These are phyloP conservation scores for Tympanopsis confertula DNA, from an alignment of 2,329 filamentous ascomycete species.

Conservation along the genomic window DNA sequence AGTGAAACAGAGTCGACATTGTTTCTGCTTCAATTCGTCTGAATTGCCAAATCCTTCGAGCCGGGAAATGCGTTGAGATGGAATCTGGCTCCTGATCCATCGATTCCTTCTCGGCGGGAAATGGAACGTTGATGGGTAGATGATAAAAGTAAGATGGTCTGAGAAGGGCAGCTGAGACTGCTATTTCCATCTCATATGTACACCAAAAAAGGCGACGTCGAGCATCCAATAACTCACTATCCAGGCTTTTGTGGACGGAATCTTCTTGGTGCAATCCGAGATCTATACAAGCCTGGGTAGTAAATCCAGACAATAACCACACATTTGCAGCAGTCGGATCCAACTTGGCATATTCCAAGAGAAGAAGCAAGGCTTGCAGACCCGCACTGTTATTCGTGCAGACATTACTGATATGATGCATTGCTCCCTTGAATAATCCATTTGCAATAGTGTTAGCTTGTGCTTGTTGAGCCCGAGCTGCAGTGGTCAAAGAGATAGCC, in stretches of 20 bases:
- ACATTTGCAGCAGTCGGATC: slow-evolving; percentile 1
- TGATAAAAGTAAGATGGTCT: background rate
- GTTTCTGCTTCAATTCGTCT: slow-evolving; percentile 1
- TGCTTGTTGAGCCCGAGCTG: slow-evolving; percentile 1
- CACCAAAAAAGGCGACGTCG: slow-evolving; percentile 2
- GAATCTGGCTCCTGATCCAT: background rate
- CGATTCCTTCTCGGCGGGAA: slow-evolving; percentile 1
- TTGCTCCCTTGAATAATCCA: slow-evolving; percentile 1
- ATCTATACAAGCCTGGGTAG: slow-evolving; percentile 2
- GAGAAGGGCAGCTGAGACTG: background rate
- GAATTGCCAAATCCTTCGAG: background rate
- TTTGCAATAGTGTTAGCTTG: slow-evolving; percentile 1
- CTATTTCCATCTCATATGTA: slow-evolving; percentile 2
- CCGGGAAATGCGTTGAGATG: slow-evolving; percentile 1
- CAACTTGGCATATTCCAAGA: background rate
- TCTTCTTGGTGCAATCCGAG: slow-evolving; percentile 1
- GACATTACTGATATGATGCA: background rate
- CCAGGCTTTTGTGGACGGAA: background rate
- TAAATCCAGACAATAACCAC: slow-evolving; percentile 1
- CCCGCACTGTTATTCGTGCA: background rate
- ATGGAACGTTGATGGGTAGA: background rate
- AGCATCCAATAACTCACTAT: background rate
- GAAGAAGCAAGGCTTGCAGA: slow-evolving; percentile 2
- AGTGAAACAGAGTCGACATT: slow-evolving; percentile 1
- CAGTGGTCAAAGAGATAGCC: slow-evolving; percentile 2